Percentiles rank a stretch among this genome's conserved stretches.
These are phyloP conservation scores for Picocystis sp. DNA, from an alignment of 163 green algal genomes.

Conservation along the genomic window DNA sequence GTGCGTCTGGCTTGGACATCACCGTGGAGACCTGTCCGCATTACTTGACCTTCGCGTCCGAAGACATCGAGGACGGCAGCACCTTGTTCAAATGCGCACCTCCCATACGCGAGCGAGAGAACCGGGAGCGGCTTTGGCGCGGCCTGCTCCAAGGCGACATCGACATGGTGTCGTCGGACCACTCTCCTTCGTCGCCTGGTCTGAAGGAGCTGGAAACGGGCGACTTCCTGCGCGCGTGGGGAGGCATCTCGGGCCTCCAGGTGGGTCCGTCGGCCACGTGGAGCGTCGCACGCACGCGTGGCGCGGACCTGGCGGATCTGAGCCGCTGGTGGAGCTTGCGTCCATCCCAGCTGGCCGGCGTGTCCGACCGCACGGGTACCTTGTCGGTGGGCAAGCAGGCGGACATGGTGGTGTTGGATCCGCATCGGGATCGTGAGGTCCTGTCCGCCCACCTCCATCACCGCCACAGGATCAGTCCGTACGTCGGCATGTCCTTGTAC, in stretches of 20 bases:
- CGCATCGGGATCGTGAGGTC: slow-evolving; percentile 43
- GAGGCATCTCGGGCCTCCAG: slow-evolving; percentile 77
- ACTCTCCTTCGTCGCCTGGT: slow-evolving; percentile 57
- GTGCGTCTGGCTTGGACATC: slow-evolving; percentile 39
- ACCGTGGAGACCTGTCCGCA: slow-evolving; percentile 81
- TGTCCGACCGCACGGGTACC: slow-evolving; percentile 40
- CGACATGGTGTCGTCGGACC: slow-evolving; percentile 57
- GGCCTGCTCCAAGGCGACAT: slow-evolving; percentile 45
- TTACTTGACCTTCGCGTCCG: slow-evolving; percentile 70
- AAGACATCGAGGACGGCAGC: slow-evolving; percentile 42
- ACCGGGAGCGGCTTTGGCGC: slow-evolving; percentile 27
- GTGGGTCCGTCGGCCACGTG: slow-evolving; percentile 65
- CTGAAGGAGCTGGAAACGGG: slow-evolving; percentile 49
- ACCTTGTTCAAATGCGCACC: slow-evolving; percentile 76
- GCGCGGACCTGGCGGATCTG: slow-evolving; percentile 20
- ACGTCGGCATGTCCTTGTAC: slow-evolving; percentile 31
- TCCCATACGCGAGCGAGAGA: slow-evolving; percentile 32
- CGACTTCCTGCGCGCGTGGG: slow-evolving; percentile 80
- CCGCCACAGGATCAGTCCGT: slow-evolving; percentile 36
- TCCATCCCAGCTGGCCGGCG: slow-evolving; percentile 38
- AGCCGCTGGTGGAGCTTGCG: slow-evolving; percentile 26
- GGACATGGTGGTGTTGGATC: slow-evolving; percentile 74
- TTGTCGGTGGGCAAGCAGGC: slow-evolving; percentile 54
- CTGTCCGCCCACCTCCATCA: slow-evolving; percentile 22
- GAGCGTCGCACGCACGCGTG: slow-evolving; percentile 25